phyloP scores from a whole-genome alignment of 2,329 filamentous ascomycete species.

The Hymenoscyphus linearis region DNA sequence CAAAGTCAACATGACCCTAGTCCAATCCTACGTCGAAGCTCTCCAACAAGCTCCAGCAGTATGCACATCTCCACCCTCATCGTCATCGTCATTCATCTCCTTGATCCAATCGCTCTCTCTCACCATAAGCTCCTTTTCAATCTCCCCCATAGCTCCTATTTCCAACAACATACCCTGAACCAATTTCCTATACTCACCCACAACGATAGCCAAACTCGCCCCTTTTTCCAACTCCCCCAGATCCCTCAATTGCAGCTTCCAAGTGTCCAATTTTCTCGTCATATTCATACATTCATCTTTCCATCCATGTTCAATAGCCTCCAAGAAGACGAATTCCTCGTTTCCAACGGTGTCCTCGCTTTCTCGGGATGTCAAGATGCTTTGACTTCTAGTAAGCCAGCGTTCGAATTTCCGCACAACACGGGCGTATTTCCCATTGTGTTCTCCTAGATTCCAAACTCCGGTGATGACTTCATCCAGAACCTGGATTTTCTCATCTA shows the following conservation, averaged over 20 bases:
- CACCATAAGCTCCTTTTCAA: constrained; percentile 52
- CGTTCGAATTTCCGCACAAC: constrained; percentile 53
- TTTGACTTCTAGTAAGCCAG: constrained; percentile 47
- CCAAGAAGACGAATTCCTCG: constrained; percentile 43
- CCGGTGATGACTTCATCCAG: constrained; percentile 53
- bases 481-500: constrained; percentile 53
- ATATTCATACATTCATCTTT: constrained; percentile 51
- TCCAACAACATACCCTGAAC: constrained; percentile 58
- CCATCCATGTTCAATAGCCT: constrained; percentile 53
- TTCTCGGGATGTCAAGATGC: constrained; percentile 42
- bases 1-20: too few species aligned
- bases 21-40: constrained; percentile 6
- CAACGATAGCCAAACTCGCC: constrained; percentile 42
- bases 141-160: constrained; percentile 54
- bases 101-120: constrained; percentile 56
- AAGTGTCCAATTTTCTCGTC: constrained; percentile 48
- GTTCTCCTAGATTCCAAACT: constrained; percentile 52
- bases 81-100: constrained; percentile 40
- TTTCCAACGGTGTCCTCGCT: constrained; percentile 31
- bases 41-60: constrained; percentile 30
- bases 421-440: constrained; percentile 50
- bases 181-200: constrained; percentile 44
- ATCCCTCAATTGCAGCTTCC: constrained; percentile 44
- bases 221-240: constrained; percentile 35
- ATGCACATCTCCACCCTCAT: constrained; percentile 22